Base-by-base conservation (phyloP, 2,329 filamentous ascomycete species). In the Chaetomiaceae sp. region DNA sequence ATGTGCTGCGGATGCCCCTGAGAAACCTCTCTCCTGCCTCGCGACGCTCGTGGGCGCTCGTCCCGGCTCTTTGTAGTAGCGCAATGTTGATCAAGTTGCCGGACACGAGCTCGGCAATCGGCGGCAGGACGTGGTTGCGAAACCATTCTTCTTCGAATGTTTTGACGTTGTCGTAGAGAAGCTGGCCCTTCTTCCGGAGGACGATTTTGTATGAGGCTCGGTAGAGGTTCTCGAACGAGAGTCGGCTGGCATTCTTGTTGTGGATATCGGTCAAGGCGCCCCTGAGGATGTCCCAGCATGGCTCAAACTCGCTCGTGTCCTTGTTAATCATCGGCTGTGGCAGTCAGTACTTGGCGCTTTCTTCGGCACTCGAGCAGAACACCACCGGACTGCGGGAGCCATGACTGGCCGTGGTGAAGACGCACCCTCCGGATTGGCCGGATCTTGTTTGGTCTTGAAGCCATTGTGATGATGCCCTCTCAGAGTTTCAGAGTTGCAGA, bases 211-310 rank as follows among this genome's bases (percentile, higher is more conserved):
- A 99, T 5, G 89, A 88, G 48, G 87, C 87, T 51, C 93, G 86
- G 70, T 99, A 99, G 1, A 99, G 80, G 63, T 95, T 87, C 68
- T 99, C 93, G 72, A 96, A 99, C 1, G 91, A 96, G 2, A 99
- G 80, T 14, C 79, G 78, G 9, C 90, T 95, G 54, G 90, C 90
- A 66, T 95, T 93, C 67, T 95, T 91, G 51, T 83, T 87, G 71
- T 97, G 91, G 44, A 99, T 97, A 64, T 96, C 88, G 50, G 75
- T 77, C 46, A 99, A 80, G 4, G 92, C 90, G 42, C 83, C 78
- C 40, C 83, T 77, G 7, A 99, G 80, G 39, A 83, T 81, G 13
- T 76, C 74, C 93, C 93, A 99, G 60, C 84, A 87, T 3, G 80
- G 75, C n/a, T 96, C 87, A 65, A 96, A 96, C 58, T 95, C 89